phyloP scores from a whole-genome alignment of 495 filamentous ascomycete species.

The Usnea hakonensis region DNA sequence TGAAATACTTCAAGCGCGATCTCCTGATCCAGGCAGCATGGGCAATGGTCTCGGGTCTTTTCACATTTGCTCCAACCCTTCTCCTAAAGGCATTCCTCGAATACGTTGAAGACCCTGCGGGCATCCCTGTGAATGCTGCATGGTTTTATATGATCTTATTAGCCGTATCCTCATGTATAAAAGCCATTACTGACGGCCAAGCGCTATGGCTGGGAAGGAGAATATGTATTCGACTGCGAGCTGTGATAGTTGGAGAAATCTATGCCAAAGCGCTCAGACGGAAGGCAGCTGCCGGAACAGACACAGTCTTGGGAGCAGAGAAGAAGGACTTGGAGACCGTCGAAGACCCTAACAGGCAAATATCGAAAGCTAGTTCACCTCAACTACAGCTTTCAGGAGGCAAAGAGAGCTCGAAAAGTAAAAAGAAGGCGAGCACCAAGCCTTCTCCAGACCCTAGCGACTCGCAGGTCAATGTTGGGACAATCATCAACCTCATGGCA shows the following conservation, averaged over 20 bases:
- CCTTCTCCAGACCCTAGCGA: slow-evolving; percentile 40
- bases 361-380: neutral
- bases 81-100: slow-evolving; percentile 85
- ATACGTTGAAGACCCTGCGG: slow-evolving; percentile 78
- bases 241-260: slow-evolving; percentile 95
- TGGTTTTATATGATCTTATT: slow-evolving; percentile 95
- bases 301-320: slow-evolving; percentile 54
- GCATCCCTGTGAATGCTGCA: slow-evolving; percentile 76
- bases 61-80: slow-evolving; percentile 87
- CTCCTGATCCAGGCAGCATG: slow-evolving; percentile 72
- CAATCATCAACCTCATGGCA: slow-evolving; percentile 98
- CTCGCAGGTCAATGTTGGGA: slow-evolving; percentile 81
- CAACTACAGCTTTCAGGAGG: slow-evolving; percentile 42
- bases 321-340: slow-evolving; percentile 35
- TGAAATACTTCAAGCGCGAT: slow-evolving; percentile 71
- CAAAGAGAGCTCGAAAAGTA: slow-evolving; percentile 34
- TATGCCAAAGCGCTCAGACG: slow-evolving; percentile 94
- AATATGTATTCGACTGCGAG: slow-evolving; percentile 84
- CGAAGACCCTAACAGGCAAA: slow-evolving; percentile 13
- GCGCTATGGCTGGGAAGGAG: slow-evolving; percentile 91
- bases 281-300: slow-evolving; percentile 71
- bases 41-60: slow-evolving; percentile 67
- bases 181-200: slow-evolving; percentile 74
- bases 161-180: slow-evolving; percentile 66
- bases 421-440: slow-evolving; percentile 32